These are phyloP conservation scores for Dioscorea dumetorum DNA, from an alignment of 106 monocot genomes.

Conservation along the genomic window DNA sequence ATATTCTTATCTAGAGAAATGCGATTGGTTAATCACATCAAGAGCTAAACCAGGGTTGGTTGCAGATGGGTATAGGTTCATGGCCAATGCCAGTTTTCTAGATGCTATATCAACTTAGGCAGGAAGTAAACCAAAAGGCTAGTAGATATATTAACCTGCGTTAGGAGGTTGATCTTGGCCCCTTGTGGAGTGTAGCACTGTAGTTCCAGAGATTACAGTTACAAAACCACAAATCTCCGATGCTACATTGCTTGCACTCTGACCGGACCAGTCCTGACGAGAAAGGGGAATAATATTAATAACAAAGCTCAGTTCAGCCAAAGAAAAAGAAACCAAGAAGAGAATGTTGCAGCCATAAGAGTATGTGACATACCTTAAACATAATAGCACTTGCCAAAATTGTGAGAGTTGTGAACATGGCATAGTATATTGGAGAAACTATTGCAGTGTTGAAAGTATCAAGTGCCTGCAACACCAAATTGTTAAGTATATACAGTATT, in stretches of 20 bases:
- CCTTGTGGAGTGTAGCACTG: conserved; percentile 72
- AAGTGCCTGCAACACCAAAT: conserved; percentile 44
- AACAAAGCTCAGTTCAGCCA: too few species aligned
- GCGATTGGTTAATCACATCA: too few species aligned
- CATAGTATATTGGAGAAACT: conserved; percentile 88
- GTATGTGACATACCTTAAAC: conserved; percentile 64
- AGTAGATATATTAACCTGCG: not conserved
- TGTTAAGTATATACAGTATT: not conserved
- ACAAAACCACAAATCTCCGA: conserved; percentile 88
- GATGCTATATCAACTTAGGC: too few species aligned
- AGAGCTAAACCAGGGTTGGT: too few species aligned
- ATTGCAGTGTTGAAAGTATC: conserved; percentile 93
- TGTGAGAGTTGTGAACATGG: conserved; percentile 86
- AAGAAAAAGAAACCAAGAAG: not conserved
- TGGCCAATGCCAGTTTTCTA: too few species aligned
- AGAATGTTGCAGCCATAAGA: not conserved
- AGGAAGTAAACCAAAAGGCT: too few species aligned
- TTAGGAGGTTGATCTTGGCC: conserved; percentile 42
- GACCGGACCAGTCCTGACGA: conserved; percentile 79
- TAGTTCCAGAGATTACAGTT: conserved; percentile 80
- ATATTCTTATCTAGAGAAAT: too few species aligned
- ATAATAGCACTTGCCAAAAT: conserved; percentile 88
- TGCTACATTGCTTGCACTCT: conserved; percentile 71
- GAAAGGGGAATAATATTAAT: not conserved
- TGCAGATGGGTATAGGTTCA: too few species aligned